Evolutionary conservation across 768 basidiomycete genomes (phyloP), one percentile per base, ranked within the genome.

Genomic region (Kondoa subrosea): DNA sequence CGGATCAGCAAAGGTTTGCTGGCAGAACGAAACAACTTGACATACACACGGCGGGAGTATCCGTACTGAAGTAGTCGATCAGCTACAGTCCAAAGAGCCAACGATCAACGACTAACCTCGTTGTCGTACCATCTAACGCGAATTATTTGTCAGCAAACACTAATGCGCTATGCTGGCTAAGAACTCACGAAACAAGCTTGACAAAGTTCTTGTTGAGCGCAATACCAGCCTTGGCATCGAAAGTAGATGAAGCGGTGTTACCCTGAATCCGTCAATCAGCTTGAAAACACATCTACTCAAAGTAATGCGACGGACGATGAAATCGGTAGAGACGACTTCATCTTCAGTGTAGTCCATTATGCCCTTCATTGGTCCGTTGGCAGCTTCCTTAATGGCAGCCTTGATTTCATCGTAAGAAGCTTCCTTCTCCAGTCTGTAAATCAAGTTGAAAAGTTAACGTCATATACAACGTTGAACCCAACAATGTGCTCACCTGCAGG

Each of bases 261-360:
- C 66, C n/a, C n/a, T n/a, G 60, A 63, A 64, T n/a, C 60, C 57
- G 59, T 34, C n/a, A 34, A 25, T 16, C 15, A 17, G 34, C 30
- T 15, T 16, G 32, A 29, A 15, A 8, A 25, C 15, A 29, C 8
- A 31, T 4, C 57, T 21, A 25, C 30, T 31, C 3, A 21, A 8
- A 34, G 58, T 30, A 4, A 66, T 59, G 59, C 79, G 85, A 78
- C 73, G 91, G n/a, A n/a, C 89, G 75, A 89, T 77, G 78, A 95
- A 92, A 79, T 95, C 92, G 73, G 90, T 88, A 66, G 91, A 93
- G 76, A 97, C 93, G 75, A 95, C 85, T 25, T 82, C 80, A 70
- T 96, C 93, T 63, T 95, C 90, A 68, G 91, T 96, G 85, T 95
- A 96, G 68, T 81, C 89, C 73, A 90, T 71, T 76, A 91, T 83